phyloP scores from a whole-genome alignment of 75 land plant species.

The Pinus taeda region DNA sequence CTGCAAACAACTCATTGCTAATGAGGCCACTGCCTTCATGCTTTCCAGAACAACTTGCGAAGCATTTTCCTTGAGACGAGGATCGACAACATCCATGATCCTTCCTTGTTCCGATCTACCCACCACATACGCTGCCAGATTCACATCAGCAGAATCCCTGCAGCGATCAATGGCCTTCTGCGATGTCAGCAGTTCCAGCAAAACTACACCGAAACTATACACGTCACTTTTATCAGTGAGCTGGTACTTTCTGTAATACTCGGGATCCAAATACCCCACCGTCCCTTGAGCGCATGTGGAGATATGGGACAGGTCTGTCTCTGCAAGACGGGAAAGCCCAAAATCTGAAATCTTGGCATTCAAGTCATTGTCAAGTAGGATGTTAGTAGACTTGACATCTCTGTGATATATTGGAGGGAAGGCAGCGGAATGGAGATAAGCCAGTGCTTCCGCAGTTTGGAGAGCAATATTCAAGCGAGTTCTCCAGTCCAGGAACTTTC shows the following conservation, averaged over 20 bases:
- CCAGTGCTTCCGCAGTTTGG: constrained; percentile 24
- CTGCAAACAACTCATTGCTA: constrained; percentile 52
- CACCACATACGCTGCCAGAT: constrained; percentile 23
- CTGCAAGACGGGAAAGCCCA: constrained; percentile 41
- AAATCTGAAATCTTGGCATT: constrained; percentile 64
- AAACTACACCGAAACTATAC: constrained; percentile 56
- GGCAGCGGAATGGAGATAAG: constrained; percentile 32
- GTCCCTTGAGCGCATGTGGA: constrained; percentile 38
- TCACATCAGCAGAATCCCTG: constrained; percentile 24
- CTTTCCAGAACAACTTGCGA: constrained; percentile 28
- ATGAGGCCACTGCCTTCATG: constrained; percentile 40
- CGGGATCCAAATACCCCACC: constrained; percentile 42
- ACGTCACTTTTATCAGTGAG: constrained; percentile 55
- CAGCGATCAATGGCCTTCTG: constrained; percentile 38
- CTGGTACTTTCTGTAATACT: constrained; percentile 45
- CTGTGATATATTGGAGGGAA: constrained; percentile 42
- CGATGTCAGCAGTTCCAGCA: constrained; percentile 42
- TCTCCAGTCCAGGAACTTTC: constrained; percentile 16
- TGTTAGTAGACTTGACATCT: constrained; percentile 56
- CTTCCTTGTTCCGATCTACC: not conserved
- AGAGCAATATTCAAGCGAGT: constrained; percentile 25
- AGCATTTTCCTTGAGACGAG: constrained; percentile 6
- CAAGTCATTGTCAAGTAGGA: constrained; percentile 29
- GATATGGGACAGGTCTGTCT: constrained; percentile 31
- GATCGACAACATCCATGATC: not conserved